Conservation (phyloP, 1,284 basidiomycete genomes). For the Thelephora terrestris region DNA sequence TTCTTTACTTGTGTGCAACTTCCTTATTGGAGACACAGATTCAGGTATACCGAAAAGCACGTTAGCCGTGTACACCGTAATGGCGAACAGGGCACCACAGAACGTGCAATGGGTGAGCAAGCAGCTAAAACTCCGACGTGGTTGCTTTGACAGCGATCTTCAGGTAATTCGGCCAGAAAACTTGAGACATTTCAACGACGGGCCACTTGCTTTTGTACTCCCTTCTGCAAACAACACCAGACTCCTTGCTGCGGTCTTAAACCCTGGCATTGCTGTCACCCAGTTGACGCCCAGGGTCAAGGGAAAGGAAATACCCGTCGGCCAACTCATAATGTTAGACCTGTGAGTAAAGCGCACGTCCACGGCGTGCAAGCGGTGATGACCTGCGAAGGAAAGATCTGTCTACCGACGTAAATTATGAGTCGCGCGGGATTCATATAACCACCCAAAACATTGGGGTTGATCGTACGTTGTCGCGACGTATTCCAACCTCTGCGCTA, state of each 20-base stretch:
- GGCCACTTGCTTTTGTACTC: conserved; percentile 31
- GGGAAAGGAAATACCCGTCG: conserved; percentile 34
- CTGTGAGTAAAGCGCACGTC: conserved; percentile 30
- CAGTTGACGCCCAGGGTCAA: conserved; percentile 24
- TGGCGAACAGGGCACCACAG: conserved; percentile 13
- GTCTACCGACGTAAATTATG: conserved; percentile 40
- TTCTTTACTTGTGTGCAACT: conserved; percentile 6
- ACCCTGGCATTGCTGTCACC: conserved; percentile 27
- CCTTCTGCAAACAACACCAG: conserved; percentile 20
- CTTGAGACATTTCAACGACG: conserved; percentile 30
- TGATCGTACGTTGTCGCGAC: conserved; percentile 14
- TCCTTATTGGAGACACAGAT: conserved; percentile 23
- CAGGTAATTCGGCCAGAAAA: conserved; percentile 21
- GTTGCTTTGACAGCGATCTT: conserved; percentile 8
- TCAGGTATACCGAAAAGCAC: conserved; percentile 39
- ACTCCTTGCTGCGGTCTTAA: conserved; percentile 34
- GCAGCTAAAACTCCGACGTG: conserved; percentile 1
- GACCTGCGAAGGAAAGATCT: conserved; percentile 38
- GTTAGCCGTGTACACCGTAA: conserved; percentile 30
- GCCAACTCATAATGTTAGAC: conserved; percentile 39
- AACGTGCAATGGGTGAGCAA: conserved; percentile 19
- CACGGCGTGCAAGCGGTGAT: conserved; percentile 1
- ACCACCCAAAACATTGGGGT: conserved; percentile 29
- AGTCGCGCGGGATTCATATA: conserved; percentile 33
- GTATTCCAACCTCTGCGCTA: background rate